These are phyloP conservation scores for Astrothelium macrocarpum DNA, from an alignment of 495 filamentous ascomycete genomes.

Conservation along the genomic window DNA sequence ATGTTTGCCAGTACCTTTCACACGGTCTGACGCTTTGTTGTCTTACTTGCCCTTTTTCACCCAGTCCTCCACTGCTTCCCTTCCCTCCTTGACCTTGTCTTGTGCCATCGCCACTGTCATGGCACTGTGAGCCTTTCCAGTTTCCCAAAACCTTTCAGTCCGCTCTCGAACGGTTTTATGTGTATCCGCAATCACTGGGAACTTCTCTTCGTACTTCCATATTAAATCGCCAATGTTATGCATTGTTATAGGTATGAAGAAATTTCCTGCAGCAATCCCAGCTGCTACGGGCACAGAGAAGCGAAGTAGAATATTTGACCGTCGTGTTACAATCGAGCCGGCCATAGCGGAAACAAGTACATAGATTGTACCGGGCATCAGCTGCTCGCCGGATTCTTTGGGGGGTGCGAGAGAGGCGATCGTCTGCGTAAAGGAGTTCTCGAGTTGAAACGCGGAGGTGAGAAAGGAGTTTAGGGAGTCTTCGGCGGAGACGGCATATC, in stretches of 20 bases:
- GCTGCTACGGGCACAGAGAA: slow-evolving; percentile 46
- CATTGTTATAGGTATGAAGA: slow-evolving; percentile 40
- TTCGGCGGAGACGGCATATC: slow-evolving; percentile 59
- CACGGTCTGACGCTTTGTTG: too few relatives aligned
- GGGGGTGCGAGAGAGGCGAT: slow-evolving; percentile 78
- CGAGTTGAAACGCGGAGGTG: slow-evolving; percentile 63
- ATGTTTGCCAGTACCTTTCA: neutral
- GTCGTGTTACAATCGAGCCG: slow-evolving; percentile 76
- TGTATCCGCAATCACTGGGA: slow-evolving; percentile 66
- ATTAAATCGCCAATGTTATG: slow-evolving; percentile 71
- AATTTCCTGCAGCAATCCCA: slow-evolving; percentile 30
- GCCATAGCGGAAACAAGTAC: slow-evolving; percentile 88
- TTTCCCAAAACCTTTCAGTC: slow-evolving; percentile 57
- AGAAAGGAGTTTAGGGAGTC: slow-evolving; percentile 67
- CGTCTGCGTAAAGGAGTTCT: slow-evolving; percentile 76
- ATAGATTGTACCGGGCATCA: slow-evolving; percentile 80
- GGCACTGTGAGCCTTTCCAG: slow-evolving; percentile 59
- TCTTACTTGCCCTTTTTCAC: slow-evolving; percentile 73
- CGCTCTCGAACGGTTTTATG: slow-evolving; percentile 59
- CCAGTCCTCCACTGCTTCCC: slow-evolving; percentile 74
- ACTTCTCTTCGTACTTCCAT: slow-evolving; percentile 83
- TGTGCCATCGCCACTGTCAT: slow-evolving; percentile 63
- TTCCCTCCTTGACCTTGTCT: slow-evolving; percentile 60
- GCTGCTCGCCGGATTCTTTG: slow-evolving; percentile 66
- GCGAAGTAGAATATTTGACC: slow-evolving; percentile 72